Evolutionary conservation across 768 basidiomycete genomes (phyloP).

Genomic region (Rubroboletus pulcherrimus): DNA sequence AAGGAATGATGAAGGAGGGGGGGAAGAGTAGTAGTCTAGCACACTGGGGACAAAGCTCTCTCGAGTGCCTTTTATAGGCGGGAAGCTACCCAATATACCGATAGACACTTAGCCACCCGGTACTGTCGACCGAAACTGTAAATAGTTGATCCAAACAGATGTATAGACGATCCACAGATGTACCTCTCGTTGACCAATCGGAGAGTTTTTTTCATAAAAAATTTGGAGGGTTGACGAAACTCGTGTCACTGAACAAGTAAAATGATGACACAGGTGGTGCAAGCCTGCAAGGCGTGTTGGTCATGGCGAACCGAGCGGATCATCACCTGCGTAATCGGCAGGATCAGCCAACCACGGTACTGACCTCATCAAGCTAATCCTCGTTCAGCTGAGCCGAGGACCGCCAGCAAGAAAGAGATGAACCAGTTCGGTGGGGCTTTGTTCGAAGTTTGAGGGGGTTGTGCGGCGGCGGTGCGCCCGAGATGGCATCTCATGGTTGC

Average conservation of each 20-base stretch:
- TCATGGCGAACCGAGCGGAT: neutral
- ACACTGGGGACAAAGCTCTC: neutral
- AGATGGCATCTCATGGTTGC: neutral
- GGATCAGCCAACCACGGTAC: neutral
- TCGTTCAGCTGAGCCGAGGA: neutral
- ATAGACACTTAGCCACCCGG: neutral
- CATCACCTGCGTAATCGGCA: slow-evolving; percentile 11
- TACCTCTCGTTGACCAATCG: slow-evolving; percentile 2
- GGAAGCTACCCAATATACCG: neutral
- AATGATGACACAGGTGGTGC: neutral
- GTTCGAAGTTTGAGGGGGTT: neutral
- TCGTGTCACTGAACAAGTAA: neutral
- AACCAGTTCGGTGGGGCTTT: slow-evolving; percentile 5
- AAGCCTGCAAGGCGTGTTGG: neutral
- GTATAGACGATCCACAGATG: neutral
- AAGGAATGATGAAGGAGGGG: neutral
- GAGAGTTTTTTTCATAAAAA: neutral
- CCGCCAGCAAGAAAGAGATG: neutral
- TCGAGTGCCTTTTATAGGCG: slow-evolving; percentile 22
- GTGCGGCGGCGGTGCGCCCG: neutral
- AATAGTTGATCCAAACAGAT: neutral
- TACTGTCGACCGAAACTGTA: slow-evolving; percentile 2
- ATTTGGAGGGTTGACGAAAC: neutral
- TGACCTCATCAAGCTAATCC: slow-evolving; percentile 8
- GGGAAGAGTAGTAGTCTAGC: neutral